Evolutionary conservation across 495 filamentous ascomycete species (phyloP), one percentile per base, ranked within the genome.

Genomic region (Staphylotrichum tortipilum): DNA sequence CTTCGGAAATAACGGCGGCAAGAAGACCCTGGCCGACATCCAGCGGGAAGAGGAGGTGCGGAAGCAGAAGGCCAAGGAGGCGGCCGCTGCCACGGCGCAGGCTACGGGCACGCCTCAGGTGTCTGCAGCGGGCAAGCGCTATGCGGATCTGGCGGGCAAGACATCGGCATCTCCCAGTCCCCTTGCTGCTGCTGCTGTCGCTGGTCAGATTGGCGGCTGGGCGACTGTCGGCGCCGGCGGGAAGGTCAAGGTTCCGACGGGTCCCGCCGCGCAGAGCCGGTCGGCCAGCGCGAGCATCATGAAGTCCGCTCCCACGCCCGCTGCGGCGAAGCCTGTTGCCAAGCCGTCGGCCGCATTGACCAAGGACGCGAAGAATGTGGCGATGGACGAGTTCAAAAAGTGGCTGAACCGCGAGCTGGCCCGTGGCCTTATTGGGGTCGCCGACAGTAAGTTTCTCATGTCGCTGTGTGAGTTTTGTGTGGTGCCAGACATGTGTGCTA

Each of bases 141-240:
- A 98, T 69, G 94, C 92, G 7, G 90, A 97, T 62, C 81, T 98
- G 30, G 94, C 94, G 18, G 81, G 88, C 70, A 96, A 96, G 70
- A 65, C 15, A 3, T 54, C 58, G 24, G 49, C 51, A 9, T 47
- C 62, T 12, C 53, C 63, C 18, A 40, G 52, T 9, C 42, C 52
- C 17, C n/a, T 18, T 29, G 34, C 31, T 7, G 22, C 57, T 6
- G 48, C 50, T 54, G 28, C 50, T 49, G 7, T 28, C 53, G 4
- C 36, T 11, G 33, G 58, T 33, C 60, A 55, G 22, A 71, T 73
- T 44, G 75, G 83, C 33, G 89, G 88, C 17, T 97, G 94, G 94
- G 91, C 89, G 28, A 97, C 90, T 0, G 92, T 97, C 36, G 94
- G 94, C n/a, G 88, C 90, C 12, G 80, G 88, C 49, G 92, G 92